A percentile compares a stretch with the other conserved stretches of the same genome.
Evolutionary conservation across 352 stramenopile genomes (phyloP).

Genomic region (Phytophthora brassicae): DNA sequence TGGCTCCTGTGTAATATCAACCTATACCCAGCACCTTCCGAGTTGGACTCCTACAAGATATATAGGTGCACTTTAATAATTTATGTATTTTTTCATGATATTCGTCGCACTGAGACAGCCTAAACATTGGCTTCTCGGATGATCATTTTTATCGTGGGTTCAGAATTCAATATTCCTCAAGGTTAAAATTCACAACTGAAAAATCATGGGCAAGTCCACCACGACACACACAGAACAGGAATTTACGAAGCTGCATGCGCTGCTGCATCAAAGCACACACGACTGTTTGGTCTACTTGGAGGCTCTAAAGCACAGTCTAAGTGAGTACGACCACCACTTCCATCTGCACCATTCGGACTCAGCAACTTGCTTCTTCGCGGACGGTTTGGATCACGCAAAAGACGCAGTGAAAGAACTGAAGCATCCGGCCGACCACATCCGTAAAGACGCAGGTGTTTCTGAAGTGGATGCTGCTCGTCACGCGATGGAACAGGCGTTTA

Average conservation of each 20-base stretch:
- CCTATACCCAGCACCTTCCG: no score
- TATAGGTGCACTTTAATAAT: no score
- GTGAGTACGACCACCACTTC: constrained; percentile 27
- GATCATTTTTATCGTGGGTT: constrained; percentile 17
- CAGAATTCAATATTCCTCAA: constrained; percentile 8
- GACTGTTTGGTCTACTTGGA: constrained; percentile 23
- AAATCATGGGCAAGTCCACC: constrained; percentile 23
- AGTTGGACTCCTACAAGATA: no score
- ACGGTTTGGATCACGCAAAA: constrained; percentile 32
- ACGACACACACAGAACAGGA: constrained; percentile 20
- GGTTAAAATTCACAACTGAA: constrained; percentile 6
- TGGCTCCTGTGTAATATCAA: no score
- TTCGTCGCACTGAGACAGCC: constrained; percentile 26
- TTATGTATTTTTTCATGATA: no score
- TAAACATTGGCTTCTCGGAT: constrained; percentile 3
- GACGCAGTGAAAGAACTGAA: constrained; percentile 27
- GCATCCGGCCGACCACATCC: constrained; percentile 22
- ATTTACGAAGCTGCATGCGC: constrained; percentile 28
- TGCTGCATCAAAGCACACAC: constrained; percentile 29
- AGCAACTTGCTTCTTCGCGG: constrained; percentile 24
- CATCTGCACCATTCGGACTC: constrained; percentile 28
- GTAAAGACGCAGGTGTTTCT: constrained; percentile 10
- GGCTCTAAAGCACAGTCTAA: constrained; percentile 26
- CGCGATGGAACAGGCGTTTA: constrained; percentile 34
- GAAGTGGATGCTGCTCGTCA: constrained; percentile 16